Evolutionary conservation across 192 early-diverging fungal species (phyloP), one percentile per base, ranked within the genome.

Genomic region (Mortierella hygrophila): DNA sequence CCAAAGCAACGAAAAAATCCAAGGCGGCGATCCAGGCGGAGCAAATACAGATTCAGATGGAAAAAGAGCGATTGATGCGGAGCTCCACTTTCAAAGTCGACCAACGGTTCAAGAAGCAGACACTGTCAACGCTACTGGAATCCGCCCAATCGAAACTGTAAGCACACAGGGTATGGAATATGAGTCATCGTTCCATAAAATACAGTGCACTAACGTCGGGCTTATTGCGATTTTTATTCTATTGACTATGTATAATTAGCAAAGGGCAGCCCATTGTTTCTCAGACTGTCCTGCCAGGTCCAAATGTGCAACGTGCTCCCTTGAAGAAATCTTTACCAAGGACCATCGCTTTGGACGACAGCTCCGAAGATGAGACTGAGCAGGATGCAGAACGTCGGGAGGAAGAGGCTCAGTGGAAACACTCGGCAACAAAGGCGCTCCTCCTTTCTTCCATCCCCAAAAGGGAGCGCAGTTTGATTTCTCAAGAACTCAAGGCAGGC

Each of bases 341-440:
- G 35, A 78, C 71, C 40, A 32, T 73, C 10, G 40, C 78, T 42
- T 41, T 80, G 9, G 57, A 57, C n/a, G 70, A 80, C 20, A 47
- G 37, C 68, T 81, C 79, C 68, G 80, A 81, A 23, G 80, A 81
- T 60, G 80, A 76, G 54, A 69, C 38, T 46, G 8, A 52, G 46
- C 44, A 55, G 13, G 73, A 21, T 8, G 47, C 15, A 5, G 20
- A 37, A 40, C 23, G 15, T 44, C 49, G 26, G 41, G 32, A 72
- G 63, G 55, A 78, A 35, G 32, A 69, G 35, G 41, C 20, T 18
- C 60, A 75, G 35, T 81, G 80, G 80, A 83, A 47, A 83, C 73
- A 52, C 47, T 47, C 32, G 5, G 76, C 63, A 8, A 35, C 77
- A 26, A 72, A 68, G 10, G 76, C 82, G 0, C 21, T 78, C 0